Evolutionary conservation across 2,329 filamentous ascomycete genomes (phyloP), one percentile per base, ranked within the genome.

Genomic region (Fusarium sp.): DNA sequence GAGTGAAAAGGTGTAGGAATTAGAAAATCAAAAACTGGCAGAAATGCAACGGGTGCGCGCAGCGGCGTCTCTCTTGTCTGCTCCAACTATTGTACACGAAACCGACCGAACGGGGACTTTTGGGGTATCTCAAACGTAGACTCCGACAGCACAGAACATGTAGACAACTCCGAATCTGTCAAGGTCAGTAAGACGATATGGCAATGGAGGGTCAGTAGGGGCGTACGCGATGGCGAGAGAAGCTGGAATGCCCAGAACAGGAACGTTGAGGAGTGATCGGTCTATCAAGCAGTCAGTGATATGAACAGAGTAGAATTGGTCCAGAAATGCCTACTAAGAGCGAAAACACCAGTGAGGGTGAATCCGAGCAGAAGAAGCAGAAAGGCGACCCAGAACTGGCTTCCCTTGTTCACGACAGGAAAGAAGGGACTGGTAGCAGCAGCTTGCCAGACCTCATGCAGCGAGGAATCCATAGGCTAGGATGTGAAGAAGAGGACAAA

Each of bases 131-230:
- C 91, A 99, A 84, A 99, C 95, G 92, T 99, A 98, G 82, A 99
- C 97, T 83, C 97, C 97, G 82, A 97, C 97, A 70, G 95, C 97
- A 85, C 97, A 99, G 86, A 99, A 98, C 93, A 98, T 98, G 86
- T 97, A 98, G 54, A 99, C 95, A 60, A 96, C 93, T 78, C 97
- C 97, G 84, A 98, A 94, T 60, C 96, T 98, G 81, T 13, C 27
- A 31, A 33, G 14, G 29, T 78, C 64, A 81, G 81, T 63, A 50
- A 61, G 35, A 27, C 29, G 41, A 58, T 14, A 48, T n/a, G 54
- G 33, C 50, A 37, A 67, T 58, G 13, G 56, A 65, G 1, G 5
- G 8, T 50, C 4, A 24, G 20, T 33, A 62, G 39, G 43, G 60
- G 86, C 94, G 81, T 92, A 98, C 96, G 94, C 96, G 86, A 98